Evolutionary conservation across 805 yeast species (phyloP).

Genomic region (Isabelozyma pseudorhagii): DNA sequence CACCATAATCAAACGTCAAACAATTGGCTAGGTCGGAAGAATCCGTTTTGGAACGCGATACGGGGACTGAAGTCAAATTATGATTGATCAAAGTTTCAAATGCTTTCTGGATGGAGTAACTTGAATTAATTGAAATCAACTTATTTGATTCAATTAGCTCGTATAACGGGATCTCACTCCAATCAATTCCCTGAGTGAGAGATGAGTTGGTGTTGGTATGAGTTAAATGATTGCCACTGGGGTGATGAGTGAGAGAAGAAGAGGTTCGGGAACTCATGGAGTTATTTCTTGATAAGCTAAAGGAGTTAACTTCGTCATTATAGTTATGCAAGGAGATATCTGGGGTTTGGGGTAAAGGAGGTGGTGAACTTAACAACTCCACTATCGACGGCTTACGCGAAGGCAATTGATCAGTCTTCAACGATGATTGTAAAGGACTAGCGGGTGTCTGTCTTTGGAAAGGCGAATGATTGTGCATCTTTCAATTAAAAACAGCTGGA

Average conservation of each 20-base stretch:
- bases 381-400: constrained; percentile 64
- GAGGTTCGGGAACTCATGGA: constrained; percentile 24
- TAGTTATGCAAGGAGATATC: constrained; percentile 18
- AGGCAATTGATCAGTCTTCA: constrained; percentile 9
- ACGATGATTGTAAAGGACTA: constrained; percentile 7
- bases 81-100: constrained; percentile 72
- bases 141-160: constrained; percentile 79
- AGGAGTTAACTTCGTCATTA: constrained; percentile 33
- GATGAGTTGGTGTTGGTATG: constrained; percentile 3
- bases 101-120: constrained; percentile 80
- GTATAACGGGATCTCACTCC: constrained; percentile 69
- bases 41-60: constrained; percentile 42
- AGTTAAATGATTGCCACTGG: constrained; percentile 3
- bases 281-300: constrained; percentile 36
- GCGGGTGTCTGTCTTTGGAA: constrained; percentile 15
- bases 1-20: constrained; percentile 87
- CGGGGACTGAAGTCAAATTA: constrained; percentile 85
- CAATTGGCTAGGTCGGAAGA: constrained; percentile 58
- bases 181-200: constrained; percentile 38
- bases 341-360: constrained; percentile 47
- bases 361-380: constrained; percentile 73
- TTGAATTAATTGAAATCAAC: constrained; percentile 64
- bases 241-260: constrained; percentile 15
- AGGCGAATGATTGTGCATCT: constrained; percentile 14
- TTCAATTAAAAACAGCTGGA: neutral